phyloP scores from a whole-genome alignment of 805 yeast species.

The Saccharomycopsis lassenensis region DNA sequence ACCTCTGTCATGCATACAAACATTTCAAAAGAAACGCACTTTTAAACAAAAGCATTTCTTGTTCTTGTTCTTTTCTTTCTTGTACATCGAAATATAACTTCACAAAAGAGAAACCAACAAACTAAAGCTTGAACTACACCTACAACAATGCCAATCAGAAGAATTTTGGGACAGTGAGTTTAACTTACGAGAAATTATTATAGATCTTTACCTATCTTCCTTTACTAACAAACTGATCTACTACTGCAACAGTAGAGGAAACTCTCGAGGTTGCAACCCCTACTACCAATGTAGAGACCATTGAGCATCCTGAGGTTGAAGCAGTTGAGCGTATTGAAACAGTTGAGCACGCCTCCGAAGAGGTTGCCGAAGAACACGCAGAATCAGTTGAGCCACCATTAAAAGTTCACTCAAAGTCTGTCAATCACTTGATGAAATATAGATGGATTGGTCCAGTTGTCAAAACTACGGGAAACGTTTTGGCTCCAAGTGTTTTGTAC shows the following conservation, averaged over 20 bases:
- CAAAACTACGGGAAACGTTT: conserved; percentile 8
- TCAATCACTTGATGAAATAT: conserved; percentile 10
- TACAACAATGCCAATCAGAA: conserved; percentile 14
- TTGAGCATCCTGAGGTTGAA: neutral
- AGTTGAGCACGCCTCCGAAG: neutral
- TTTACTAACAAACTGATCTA: neutral
- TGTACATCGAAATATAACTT: no score
- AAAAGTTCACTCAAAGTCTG: conserved; percentile 10
- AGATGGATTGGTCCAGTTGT: conserved; percentile 11
- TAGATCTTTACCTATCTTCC: neutral
- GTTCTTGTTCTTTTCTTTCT: no score
- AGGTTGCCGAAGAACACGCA: conserved; percentile 1
- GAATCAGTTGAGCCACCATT: neutral
- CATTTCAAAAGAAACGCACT: no score
- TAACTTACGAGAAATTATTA: neutral
- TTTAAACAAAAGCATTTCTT: no score
- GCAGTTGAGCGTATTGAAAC: neutral
- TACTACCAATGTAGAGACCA: conserved; percentile 4
- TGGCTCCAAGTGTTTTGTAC: conserved; percentile 13
- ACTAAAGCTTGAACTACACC: neutral
- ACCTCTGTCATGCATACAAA: no score
- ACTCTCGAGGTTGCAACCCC: conserved; percentile 1
- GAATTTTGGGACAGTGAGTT: conserved; percentile 15
- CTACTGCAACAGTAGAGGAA: neutral
- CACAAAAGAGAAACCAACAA: no score